Percentiles rank a stretch among this genome's conserved stretches.
Evolutionary conservation across 1,284 basidiomycete species (phyloP).

Genomic region (Cryptococcus maquisensis): DNA sequence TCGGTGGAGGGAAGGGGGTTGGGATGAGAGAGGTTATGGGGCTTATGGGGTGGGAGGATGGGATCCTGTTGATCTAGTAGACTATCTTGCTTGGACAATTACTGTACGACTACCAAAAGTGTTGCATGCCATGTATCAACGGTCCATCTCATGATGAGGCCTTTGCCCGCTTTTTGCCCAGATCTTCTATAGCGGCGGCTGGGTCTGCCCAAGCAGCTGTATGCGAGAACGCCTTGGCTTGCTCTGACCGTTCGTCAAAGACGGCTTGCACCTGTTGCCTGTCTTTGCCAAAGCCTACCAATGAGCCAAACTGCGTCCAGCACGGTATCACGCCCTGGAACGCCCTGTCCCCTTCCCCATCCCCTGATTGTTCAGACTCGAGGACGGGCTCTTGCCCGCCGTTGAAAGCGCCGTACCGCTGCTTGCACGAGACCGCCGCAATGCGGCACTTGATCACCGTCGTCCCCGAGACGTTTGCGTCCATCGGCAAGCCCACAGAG

Average conservation of each 20-base stretch:
- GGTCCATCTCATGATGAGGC: not conserved
- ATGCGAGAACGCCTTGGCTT: conserved; percentile 10
- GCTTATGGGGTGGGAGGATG: conserved; percentile 23
- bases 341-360: conserved; percentile 9
- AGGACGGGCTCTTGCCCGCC: conserved; percentile 12
- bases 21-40: conserved; percentile 22
- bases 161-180: conserved; percentile 11
- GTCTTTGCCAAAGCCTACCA: conserved; percentile 18
- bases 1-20: conserved; percentile 6
- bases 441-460: conserved; percentile 17
- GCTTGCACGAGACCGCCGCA: conserved; percentile 17
- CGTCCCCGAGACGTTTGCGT: conserved; percentile 10
- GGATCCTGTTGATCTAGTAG: conserved; percentile 23
- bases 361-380: not conserved
- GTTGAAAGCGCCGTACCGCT: conserved; percentile 19
- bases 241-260: conserved; percentile 1
- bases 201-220: conserved; percentile 17
- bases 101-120: too few relatives aligned
- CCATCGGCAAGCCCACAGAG: conserved; percentile 11
- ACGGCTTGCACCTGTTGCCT: conserved; percentile 9
- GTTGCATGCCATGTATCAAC: not conserved
- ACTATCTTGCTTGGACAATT: too few relatives aligned
- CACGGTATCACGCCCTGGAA: conserved; percentile 24
- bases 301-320: conserved; percentile 21
- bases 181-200: conserved; percentile 10